Base-by-base conservation (phyloP, 805 yeast genomes). In the Candida vaughaniae region DNA sequence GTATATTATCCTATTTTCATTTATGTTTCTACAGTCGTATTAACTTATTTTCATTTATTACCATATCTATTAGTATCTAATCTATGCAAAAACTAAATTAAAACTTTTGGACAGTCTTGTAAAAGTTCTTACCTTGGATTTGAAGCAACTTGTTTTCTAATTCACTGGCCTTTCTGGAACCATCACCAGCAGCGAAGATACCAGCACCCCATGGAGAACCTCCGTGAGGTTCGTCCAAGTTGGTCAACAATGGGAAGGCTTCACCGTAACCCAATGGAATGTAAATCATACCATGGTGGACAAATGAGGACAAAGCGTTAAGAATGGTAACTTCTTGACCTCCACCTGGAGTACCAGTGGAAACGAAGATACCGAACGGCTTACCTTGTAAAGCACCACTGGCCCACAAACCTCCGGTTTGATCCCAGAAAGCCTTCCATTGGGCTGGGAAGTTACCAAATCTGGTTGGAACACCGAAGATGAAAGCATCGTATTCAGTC, bases 201-300 rank as follows among this genome's bases (percentile, higher is more conserved):
- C 91, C 93, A 31, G 95, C 87, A 63, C 95, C 95, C 84, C 88
- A 87, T 36, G 95, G 76, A 38, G 90, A 77, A 51, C 84, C 82
- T 52, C 95, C 95, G 56, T 82, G 90, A 39, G 74, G 70, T 65
- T 82, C 90, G 14, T 69, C 71, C 40, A 82, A 53, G 60, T 72
- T 72, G 46, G 77, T 49, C 51, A 80, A 59, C 41, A 75, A 73
- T 36, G 75, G 72, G 43, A 41, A 41, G 10, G 48, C 48, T 39
- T 45, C 48, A 34, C 48, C 74, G 66, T 80, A 86, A 43, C 95
- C 95, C 48, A 86, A 70, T 41, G 95, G 95, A 29, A 86, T 78
- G 58, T 59, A 86, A 41, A 82, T 72, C 64, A 86, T 73, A 48
- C 95, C 95, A 51, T 86, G 95, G 59, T 86, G 95, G 34, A 71